phyloP scores from a whole-genome alignment of 2,329 filamentous ascomycete genomes.

The Aspergillus sp. region DNA sequence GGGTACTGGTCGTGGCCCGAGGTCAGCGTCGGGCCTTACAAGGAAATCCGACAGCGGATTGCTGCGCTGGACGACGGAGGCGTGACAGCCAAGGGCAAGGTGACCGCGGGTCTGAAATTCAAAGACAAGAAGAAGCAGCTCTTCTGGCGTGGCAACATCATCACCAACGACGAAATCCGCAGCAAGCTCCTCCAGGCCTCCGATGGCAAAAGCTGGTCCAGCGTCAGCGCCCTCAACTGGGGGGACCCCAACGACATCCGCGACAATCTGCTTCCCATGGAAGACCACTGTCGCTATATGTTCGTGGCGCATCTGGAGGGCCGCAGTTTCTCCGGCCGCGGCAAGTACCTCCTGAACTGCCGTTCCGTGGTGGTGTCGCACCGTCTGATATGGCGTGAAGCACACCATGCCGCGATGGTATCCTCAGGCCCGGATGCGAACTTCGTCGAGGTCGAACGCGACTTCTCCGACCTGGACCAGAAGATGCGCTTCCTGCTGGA shows the following conservation, averaged over 20 bases:
- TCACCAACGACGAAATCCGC: conserved; percentile 31
- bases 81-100: conserved; percentile 12
- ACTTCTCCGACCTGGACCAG: conserved; percentile 49
- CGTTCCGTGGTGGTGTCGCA: conserved; percentile 44
- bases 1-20: conserved; percentile 48
- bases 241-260: conserved; percentile 30
- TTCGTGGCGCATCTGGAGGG: conserved; percentile 49
- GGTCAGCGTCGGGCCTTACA: conserved; percentile 38
- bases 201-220: conserved; percentile 39
- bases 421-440: conserved; percentile 42
- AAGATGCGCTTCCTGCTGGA: conserved; percentile 38
- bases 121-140: conserved; percentile 38
- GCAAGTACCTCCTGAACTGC: conserved; percentile 49
- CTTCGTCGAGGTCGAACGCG: conserved; percentile 41
- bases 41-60: conserved; percentile 35
- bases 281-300: conserved; percentile 49
- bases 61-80: conserved; percentile 28
- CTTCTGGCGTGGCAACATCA: conserved; percentile 42
- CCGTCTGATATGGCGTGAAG: conserved; percentile 42
- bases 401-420: conserved; percentile 41
- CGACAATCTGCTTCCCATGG: conserved; percentile 40
- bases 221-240: conserved; percentile 38
- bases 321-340: conserved; percentile 45
- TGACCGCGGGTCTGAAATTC: conserved; percentile 15
- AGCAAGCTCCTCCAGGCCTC: conserved; percentile 33